Evolutionary conservation across 176 grass and related monocot genomes (phyloP).

Genomic region (Tillandsia fasciculata): DNA sequence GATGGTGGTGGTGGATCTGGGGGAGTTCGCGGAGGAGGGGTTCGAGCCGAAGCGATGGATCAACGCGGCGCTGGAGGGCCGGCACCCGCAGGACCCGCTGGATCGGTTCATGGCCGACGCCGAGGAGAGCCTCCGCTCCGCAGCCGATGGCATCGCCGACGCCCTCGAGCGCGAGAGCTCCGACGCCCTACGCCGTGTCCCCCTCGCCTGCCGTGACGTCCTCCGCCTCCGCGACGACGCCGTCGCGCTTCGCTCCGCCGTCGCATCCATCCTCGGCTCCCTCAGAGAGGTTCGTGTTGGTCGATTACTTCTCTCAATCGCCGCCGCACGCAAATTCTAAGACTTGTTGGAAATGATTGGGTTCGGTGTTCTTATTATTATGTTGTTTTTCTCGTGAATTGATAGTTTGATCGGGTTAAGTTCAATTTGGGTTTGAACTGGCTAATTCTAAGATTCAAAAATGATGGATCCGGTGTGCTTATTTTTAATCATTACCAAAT

Average conservation of each 20-base stretch:
- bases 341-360: too few species aligned
- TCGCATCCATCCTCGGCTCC: conserved; percentile 54
- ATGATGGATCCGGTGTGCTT: background rate
- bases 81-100: conserved; percentile 69
- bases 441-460: background rate
- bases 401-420: background rate
- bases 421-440: background rate
- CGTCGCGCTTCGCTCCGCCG: conserved; percentile 46
- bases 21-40: conserved; percentile 71
- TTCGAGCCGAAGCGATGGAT: conserved; percentile 97
- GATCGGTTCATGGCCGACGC: conserved; percentile 69
- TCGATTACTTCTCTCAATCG: background rate
- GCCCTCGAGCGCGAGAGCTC: conserved; percentile 77
- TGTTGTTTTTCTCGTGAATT: background rate
- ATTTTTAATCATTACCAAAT: background rate
- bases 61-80: conserved; percentile 71
- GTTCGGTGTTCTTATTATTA: too few species aligned
- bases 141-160: conserved; percentile 60
- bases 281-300: conserved; percentile 38
- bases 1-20: conserved; percentile 83
- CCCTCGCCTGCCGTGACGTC: conserved; percentile 77
- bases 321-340: too few species aligned
- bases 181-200: conserved; percentile 83
- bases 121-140: conserved; percentile 78
- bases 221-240: conserved; percentile 86